Conservation (phyloP, 2,329 filamentous ascomycete genomes). For the Claviceps arundinis region DNA sequence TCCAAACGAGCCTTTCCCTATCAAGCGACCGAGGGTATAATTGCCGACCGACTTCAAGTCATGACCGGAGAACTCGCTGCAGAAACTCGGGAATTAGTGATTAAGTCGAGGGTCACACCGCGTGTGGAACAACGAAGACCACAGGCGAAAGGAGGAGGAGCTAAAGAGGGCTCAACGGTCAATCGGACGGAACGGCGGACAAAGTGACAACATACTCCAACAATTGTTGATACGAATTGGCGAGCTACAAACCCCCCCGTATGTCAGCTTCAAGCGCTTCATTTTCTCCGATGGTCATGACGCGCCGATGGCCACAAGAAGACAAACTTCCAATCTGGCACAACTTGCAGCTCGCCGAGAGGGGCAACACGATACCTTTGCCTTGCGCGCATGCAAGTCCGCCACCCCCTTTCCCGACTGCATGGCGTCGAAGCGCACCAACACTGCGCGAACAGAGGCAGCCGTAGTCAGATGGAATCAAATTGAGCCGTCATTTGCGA, state of each 20-base stretch:
- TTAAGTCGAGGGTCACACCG: constrained; percentile 3
- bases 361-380: constrained; percentile 32
- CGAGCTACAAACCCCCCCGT: constrained; percentile 48
- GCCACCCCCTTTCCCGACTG: constrained; percentile 41
- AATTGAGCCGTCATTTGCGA: neutral
- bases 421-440: constrained; percentile 28
- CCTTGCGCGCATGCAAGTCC: constrained; percentile 47
- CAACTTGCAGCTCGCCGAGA: no score
- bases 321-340: no score
- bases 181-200: neutral
- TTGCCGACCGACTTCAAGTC: constrained; percentile 90
- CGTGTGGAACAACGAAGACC: neutral
- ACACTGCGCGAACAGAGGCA: constrained; percentile 2
- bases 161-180: neutral
- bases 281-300: neutral
- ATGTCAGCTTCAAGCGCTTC: neutral
- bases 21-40: constrained; percentile 80
- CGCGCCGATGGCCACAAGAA: neutral
- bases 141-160: neutral
- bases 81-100: constrained; percentile 1
- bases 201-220: constrained; percentile 57
- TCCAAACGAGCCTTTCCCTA: constrained; percentile 95
- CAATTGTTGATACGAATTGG: constrained; percentile 90
- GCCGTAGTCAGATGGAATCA: neutral
- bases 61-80: constrained; percentile 82